These are phyloP conservation scores for Chaetomium sp. DNA, from an alignment of 2,329 filamentous ascomycete genomes.

Conservation along the genomic window DNA sequence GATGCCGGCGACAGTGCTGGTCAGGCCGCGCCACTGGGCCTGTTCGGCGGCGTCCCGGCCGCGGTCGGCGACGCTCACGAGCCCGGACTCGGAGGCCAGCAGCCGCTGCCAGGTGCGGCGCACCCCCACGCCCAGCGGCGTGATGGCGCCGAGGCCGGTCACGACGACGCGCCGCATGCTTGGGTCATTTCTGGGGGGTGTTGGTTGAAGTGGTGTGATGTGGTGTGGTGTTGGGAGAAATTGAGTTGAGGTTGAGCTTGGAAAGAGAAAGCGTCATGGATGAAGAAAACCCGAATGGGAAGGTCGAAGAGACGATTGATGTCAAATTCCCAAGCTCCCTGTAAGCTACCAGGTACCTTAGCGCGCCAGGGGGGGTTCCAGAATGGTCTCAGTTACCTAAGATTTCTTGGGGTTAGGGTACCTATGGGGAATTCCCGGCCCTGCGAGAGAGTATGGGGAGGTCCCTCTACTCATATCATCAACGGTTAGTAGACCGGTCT, in stretches of 20 bases:
- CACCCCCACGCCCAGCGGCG: slow-evolving; percentile 79
- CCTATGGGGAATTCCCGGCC: too few relatives aligned
- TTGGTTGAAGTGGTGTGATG: not conserved
- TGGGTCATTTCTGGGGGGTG: slow-evolving; percentile 43
- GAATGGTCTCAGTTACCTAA: too few relatives aligned
- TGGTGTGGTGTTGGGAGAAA: too few relatives aligned
- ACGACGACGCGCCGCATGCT: slow-evolving; percentile 75
- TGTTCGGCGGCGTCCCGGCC: slow-evolving; percentile 46
- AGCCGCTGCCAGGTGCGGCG: slow-evolving; percentile 79
- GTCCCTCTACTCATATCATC: too few relatives aligned
- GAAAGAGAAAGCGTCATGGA: not conserved
- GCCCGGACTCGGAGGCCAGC: slow-evolving; percentile 75
- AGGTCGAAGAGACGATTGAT: not conserved
- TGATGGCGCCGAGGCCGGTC: slow-evolving; percentile 79
- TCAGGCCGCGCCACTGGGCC: slow-evolving; percentile 67
- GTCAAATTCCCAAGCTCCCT: not conserved
- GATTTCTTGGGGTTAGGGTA: too few relatives aligned
- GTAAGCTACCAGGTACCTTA: too few relatives aligned
- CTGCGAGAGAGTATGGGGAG: too few relatives aligned
- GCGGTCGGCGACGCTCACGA: slow-evolving; percentile 69
- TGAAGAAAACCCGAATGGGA: not conserved
- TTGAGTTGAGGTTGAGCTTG: not conserved
- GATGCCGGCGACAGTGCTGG: slow-evolving; percentile 81
- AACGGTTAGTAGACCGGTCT: too few relatives aligned
- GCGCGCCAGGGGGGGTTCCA: too few relatives aligned